Conservation (phyloP, 495 filamentous ascomycete species). For the Podospora fimiseda region DNA sequence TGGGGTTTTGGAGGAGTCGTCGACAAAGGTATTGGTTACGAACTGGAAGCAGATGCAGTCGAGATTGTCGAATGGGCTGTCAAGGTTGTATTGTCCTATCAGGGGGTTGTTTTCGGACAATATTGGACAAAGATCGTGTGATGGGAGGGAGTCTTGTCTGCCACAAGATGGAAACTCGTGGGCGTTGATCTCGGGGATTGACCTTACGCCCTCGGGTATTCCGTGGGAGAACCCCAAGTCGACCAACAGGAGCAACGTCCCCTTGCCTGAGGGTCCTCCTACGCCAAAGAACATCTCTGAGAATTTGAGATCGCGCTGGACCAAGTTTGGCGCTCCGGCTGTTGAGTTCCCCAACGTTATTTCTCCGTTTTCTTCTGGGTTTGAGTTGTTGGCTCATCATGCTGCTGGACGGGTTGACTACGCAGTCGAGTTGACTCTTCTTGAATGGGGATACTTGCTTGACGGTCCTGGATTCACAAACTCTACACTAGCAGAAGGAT, state of each 20-base stretch:
- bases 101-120: slow-evolving; percentile 31
- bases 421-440: slow-evolving; percentile 52
- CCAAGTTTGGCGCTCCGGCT: slow-evolving; percentile 51
- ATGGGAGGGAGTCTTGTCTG: slow-evolving; percentile 19
- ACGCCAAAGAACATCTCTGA: slow-evolving; percentile 28
- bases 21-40: no score
- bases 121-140: slow-evolving; percentile 20
- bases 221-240: slow-evolving; percentile 9
- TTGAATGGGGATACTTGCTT: slow-evolving; percentile 58
- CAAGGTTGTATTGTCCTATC: slow-evolving; percentile 24
- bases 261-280: slow-evolving; percentile 11
- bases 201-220: slow-evolving; percentile 6
- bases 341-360: slow-evolving; percentile 54
- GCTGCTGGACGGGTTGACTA: slow-evolving; percentile 37
- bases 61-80: slow-evolving; percentile 20
- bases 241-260: not conserved
- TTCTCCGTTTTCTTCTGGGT: slow-evolving; percentile 54
- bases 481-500: slow-evolving; percentile 56
- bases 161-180: slow-evolving; percentile 49
- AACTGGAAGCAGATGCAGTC: slow-evolving; percentile 12
- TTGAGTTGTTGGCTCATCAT: slow-evolving; percentile 56
- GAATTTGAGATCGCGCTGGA: slow-evolving; percentile 49
- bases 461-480: slow-evolving; percentile 56
- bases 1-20: not conserved
- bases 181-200: slow-evolving; percentile 28